A percentile compares a stretch with the other conserved stretches of the same genome.
These are phyloP conservation scores for Larix kaempferi DNA, from an alignment of 75 land plant species.

Conservation along the genomic window DNA sequence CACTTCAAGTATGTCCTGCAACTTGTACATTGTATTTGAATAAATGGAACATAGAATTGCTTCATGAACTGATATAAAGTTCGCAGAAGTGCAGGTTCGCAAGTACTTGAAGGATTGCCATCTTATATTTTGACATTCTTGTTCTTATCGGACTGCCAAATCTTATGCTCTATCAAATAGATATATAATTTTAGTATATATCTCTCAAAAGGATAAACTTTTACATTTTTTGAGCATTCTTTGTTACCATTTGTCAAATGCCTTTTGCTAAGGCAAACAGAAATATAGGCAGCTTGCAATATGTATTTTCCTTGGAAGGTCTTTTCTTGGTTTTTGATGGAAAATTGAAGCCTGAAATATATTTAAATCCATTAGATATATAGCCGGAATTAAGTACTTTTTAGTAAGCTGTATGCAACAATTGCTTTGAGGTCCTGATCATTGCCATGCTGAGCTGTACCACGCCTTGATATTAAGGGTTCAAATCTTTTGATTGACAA, in stretches of 20 bases:
- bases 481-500: slow-evolving; percentile 74
- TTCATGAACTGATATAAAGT: slow-evolving; percentile 49
- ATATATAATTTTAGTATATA: background rate
- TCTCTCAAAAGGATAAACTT: background rate
- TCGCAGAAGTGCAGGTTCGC: slow-evolving; percentile 69
- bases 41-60: slow-evolving; percentile 91
- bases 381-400: background rate
- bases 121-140: no score
- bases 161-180: no score
- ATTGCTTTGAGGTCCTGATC: slow-evolving; percentile 71
- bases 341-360: background rate
- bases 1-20: slow-evolving; percentile 75
- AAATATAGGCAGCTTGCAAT: background rate
- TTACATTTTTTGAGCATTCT: background rate
- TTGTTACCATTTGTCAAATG: background rate
- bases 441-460: slow-evolving; percentile 63
- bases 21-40: slow-evolving; percentile 75
- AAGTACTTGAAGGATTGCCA: no score
- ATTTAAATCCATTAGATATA: background rate
- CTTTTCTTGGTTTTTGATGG: background rate
- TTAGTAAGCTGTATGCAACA: slow-evolving; percentile 63
- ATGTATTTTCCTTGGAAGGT: background rate
- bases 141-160: no score
- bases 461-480: slow-evolving; percentile 80
- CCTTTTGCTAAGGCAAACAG: background rate